Base-by-base conservation (phyloP, 1,284 basidiomycete species). In the Moniliella sp. region DNA sequence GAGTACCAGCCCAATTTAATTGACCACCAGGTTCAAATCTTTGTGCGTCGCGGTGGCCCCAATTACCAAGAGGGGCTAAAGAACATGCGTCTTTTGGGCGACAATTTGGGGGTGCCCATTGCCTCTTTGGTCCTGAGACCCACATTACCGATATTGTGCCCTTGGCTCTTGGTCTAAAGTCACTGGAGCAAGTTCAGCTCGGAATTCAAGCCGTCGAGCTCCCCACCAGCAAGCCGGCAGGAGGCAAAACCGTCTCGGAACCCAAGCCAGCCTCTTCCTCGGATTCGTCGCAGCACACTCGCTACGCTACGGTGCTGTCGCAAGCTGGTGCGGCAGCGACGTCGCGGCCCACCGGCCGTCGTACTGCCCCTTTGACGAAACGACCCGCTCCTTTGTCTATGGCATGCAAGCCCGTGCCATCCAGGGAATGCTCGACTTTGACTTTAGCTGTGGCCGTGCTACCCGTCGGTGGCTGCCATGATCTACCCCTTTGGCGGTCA, bases 1-100 rank as follows among this genome's bases (percentile, higher is more conserved):
- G 78, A 84, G 66, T 84, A 74, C 73, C 82, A 86, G 69, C 28
- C 38, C 4, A 28, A 43, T 15, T 44, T 58, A 14, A 41, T 45
- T 35, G 46, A 49, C 36, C 40, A 58, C 50, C 40, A 45, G 18
- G 54, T 58, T 18, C 48, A 46, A 36, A 58, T 58, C 56, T 97
- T 81, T 61, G 83, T 94, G 35, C 81, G 88, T 56, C 84, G 88
- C 62, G 91, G 86, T 63, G 88, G 88, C 30, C 88, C 91, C 47
- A 97, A 97, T 73, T 97, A 93, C 71, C 91, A 97, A 68, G 88
- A 94, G 63, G 88, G 86, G 65, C 74, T 94, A 62, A 91, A 93
- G 68, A 86, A 88, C 33, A 94, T 97, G 84, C 78, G 84, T 45
- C 73, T 93, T 14, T 78, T 94, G 52, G 88, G 88, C 43, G 88